A percentile compares a stretch with the other conserved stretches of the same genome.
Evolutionary conservation across 2,329 filamentous ascomycete species (phyloP).

Genomic region (Hymenotorrendiella dingleyae): DNA sequence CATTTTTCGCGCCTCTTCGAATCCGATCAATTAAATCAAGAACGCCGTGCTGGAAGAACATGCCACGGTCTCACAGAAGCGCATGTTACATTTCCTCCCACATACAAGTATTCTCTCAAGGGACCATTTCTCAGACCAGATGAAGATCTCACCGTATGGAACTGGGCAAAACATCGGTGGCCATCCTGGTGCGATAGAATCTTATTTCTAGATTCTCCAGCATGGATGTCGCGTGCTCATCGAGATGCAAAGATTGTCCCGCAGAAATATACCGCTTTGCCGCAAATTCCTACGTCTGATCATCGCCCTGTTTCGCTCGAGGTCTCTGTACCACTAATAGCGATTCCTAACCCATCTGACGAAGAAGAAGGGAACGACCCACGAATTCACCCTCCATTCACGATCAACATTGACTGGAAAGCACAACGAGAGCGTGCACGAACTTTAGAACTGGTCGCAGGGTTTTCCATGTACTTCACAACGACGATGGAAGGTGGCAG

Average conservation of each 20-base stretch:
- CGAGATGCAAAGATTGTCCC: conserved; percentile 45
- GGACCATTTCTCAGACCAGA: conserved; percentile 35
- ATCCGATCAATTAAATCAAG: conserved; percentile 72
- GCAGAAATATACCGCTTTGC: conserved; percentile 65
- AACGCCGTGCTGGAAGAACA: conserved; percentile 62
- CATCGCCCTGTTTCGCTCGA: conserved; percentile 79
- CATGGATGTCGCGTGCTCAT: conserved; percentile 38
- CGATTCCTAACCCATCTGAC: conserved; percentile 32
- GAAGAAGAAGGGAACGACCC: conserved; percentile 32
- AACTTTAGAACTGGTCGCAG: conserved; percentile 53
- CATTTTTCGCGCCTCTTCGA: conserved; percentile 64
- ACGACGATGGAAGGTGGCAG: conserved; percentile 29
- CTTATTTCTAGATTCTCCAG: conserved; percentile 62
- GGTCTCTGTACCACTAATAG: conserved; percentile 54
- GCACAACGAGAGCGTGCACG: conserved; percentile 46
- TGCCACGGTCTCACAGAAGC: conserved; percentile 75
- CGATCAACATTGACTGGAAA: conserved; percentile 52
- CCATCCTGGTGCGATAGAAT: conserved; percentile 93
- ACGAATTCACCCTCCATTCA: conserved; percentile 46
- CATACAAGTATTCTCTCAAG: conserved; percentile 75
- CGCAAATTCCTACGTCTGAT: conserved; percentile 76
- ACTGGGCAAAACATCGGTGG: conserved; percentile 77
- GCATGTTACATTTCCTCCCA: conserved; percentile 74
- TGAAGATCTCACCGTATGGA: conserved; percentile 48
- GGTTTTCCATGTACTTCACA: conserved; percentile 42